A percentile compares a stretch with the other conserved stretches of the same genome.
These are phyloP conservation scores for Citeromyces hawaiiensis DNA, from an alignment of 1,139 yeast species.

Conservation along the genomic window DNA sequence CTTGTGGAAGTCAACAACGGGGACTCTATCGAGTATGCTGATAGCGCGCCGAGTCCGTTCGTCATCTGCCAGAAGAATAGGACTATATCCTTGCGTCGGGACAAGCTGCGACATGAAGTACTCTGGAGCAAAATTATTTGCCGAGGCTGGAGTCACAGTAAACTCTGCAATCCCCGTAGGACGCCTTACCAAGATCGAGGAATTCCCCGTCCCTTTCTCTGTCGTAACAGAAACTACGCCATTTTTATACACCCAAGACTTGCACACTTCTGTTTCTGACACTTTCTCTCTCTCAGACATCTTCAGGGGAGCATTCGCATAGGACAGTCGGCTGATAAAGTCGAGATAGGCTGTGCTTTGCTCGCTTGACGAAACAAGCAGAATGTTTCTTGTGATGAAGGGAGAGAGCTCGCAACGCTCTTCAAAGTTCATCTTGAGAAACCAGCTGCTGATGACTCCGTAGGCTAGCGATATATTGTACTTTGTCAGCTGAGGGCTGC, in stretches of 20 bases:
- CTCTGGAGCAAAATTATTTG: conserved; percentile 22
- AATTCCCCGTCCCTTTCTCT: conserved; percentile 34
- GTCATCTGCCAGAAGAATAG: conserved; percentile 26
- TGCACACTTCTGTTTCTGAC: conserved; percentile 1
- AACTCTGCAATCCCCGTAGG: conserved; percentile 55
- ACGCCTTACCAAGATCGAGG: conserved; percentile 40
- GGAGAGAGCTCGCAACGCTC: conserved; percentile 49
- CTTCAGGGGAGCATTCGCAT: conserved; percentile 28
- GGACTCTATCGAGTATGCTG: conserved; percentile 57
- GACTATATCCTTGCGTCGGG: conserved; percentile 17
- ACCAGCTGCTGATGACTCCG: conserved; percentile 63
- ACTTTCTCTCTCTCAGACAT: conserved; percentile 5
- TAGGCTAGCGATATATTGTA: conserved; percentile 56
- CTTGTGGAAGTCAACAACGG: conserved; percentile 69
- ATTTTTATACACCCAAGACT: conserved; percentile 51
- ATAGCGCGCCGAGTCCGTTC: conserved; percentile 49
- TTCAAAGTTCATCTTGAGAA: conserved; percentile 44
- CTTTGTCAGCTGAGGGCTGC: conserved; percentile 37
- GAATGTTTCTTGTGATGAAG: conserved; percentile 47
- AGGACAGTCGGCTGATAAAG: conserved; percentile 53
- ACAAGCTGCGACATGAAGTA: conserved; percentile 25
- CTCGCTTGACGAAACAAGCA: conserved; percentile 25
- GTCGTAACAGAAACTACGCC: conserved; percentile 48
- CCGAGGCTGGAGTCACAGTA: conserved; percentile 5
- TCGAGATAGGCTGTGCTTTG: conserved; percentile 57